Evolutionary conservation across 768 basidiomycete genomes (phyloP).

Genomic region (Dioszegia hungarica): DNA sequence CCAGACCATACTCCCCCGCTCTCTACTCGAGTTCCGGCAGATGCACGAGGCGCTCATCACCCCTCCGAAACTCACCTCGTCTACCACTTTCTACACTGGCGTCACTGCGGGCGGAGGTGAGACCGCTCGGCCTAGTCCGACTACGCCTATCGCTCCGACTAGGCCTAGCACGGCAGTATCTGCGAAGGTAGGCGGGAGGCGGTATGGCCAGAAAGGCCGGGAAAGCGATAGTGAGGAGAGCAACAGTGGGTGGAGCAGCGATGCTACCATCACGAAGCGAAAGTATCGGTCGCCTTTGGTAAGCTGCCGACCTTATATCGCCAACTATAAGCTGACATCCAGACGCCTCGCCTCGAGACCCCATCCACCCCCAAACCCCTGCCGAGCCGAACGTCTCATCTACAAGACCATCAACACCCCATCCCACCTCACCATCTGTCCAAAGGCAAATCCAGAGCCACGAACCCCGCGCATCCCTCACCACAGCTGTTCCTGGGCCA

Average conservation of each 20-base stretch:
- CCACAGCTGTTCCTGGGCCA: slow-evolving; percentile 20
- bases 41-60: not conserved
- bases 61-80: slow-evolving; percentile 1
- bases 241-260: slow-evolving; percentile 6
- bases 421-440: not conserved
- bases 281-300: not conserved
- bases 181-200: not conserved
- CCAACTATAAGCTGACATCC: not conserved
- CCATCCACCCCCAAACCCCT: not conserved
- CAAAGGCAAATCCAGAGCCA: not conserved
- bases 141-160: not conserved
- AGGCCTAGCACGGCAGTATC: not conserved
- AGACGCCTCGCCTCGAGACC: not conserved
- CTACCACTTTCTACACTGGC: slow-evolving; percentile 2
- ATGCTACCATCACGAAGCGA: not conserved
- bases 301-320: not conserved
- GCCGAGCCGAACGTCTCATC: not conserved
- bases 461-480: not conserved
- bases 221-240: not conserved
- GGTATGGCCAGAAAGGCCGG: slow-evolving; percentile 1
- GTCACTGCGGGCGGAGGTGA: slow-evolving; percentile 1
- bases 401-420: not conserved
- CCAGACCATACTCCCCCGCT: slow-evolving; percentile 4
- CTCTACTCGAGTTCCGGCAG: not conserved
- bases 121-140: not conserved